Percentiles rank a stretch among this genome's conserved stretches.
Conservation (phyloP, 2,329 filamentous ascomycete genomes). For the Niveomyces coronatus region DNA sequence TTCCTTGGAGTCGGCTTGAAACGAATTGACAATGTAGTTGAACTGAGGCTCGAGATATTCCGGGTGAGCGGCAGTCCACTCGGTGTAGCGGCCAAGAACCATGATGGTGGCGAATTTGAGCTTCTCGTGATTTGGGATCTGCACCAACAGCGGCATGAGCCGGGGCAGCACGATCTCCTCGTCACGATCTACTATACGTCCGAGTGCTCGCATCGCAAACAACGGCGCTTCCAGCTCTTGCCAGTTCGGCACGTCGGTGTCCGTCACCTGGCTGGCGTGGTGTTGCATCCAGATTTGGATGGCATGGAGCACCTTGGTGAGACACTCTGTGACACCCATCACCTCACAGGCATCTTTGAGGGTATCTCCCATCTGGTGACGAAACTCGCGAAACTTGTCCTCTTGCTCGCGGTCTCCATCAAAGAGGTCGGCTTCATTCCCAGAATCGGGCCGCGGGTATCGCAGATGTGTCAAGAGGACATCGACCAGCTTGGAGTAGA, state of each 20-base stretch:
- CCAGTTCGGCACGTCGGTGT: constrained; percentile 79
- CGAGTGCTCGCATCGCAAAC: constrained; percentile 92
- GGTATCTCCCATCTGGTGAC: constrained; percentile 95
- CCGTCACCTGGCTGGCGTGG: constrained; percentile 65
- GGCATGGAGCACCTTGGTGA: constrained; percentile 75
- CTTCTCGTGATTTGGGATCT: constrained; percentile 93
- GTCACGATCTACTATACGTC: constrained; percentile 85
- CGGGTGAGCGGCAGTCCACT: constrained; percentile 92
- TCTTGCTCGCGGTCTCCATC: constrained; percentile 93
- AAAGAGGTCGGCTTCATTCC: constrained; percentile 74
- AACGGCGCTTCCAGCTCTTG: constrained; percentile 91
- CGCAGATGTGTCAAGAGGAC: constrained; percentile 85
- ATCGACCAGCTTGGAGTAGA: constrained; percentile 85
- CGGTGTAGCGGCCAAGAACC: constrained; percentile 91
- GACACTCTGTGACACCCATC: constrained; percentile 83
- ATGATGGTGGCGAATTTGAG: constrained; percentile 98
- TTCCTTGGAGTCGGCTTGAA: constrained; percentile 79
- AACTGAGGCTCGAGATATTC: constrained; percentile 89
- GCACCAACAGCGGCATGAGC: constrained; percentile 85
- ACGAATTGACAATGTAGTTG: constrained; percentile 89
- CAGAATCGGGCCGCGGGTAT: constrained; percentile 67
- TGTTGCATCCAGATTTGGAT: constrained; percentile 84
- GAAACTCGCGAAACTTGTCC: constrained; percentile 93
- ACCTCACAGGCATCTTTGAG: constrained; percentile 96
- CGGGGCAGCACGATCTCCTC: constrained; percentile 81